Evolutionary conservation across 805 yeast genomes (phyloP).

Genomic region (Suhomyces tanzawaensis): DNA sequence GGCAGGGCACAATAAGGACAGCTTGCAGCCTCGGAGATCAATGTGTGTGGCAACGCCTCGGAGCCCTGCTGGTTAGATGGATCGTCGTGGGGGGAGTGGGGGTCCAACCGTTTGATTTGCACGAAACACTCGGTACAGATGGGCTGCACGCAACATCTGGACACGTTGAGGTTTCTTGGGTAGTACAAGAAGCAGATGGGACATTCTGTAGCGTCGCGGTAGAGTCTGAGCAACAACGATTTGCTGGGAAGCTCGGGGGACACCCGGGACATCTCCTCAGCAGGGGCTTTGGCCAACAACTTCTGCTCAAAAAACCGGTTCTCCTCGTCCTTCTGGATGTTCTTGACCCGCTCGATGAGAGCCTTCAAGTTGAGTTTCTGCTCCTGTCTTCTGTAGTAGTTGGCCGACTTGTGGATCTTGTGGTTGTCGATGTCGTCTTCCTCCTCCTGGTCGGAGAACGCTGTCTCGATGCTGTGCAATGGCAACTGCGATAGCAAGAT

Average conservation of each 20-base stretch:
- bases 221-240: slow-evolving; percentile 55
- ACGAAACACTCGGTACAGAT: slow-evolving; percentile 97
- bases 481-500: slow-evolving; percentile 48
- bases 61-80: slow-evolving; percentile 13
- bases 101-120: slow-evolving; percentile 86
- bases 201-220: slow-evolving; percentile 74
- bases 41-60: slow-evolving; percentile 47
- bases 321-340: slow-evolving; percentile 35
- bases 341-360: slow-evolving; percentile 30
- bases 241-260: slow-evolving; percentile 37
- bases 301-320: slow-evolving; percentile 27
- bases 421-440: slow-evolving; percentile 64
- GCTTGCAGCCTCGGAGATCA: slow-evolving; percentile 81
- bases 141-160: slow-evolving; percentile 89
- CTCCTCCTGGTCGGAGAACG: slow-evolving; percentile 47
- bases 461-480: slow-evolving; percentile 55
- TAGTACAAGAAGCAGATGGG: slow-evolving; percentile 91
- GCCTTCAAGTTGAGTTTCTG: slow-evolving; percentile 45
- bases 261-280: not conserved
- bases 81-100: slow-evolving; percentile 88
- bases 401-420: slow-evolving; percentile 50
- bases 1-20: slow-evolving; percentile 94
- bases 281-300: not conserved
- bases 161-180: slow-evolving; percentile 72
- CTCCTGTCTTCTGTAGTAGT: slow-evolving; percentile 47